phyloP scores from a whole-genome alignment of 495 filamentous ascomycete species.

The Platismatia glauca region DNA sequence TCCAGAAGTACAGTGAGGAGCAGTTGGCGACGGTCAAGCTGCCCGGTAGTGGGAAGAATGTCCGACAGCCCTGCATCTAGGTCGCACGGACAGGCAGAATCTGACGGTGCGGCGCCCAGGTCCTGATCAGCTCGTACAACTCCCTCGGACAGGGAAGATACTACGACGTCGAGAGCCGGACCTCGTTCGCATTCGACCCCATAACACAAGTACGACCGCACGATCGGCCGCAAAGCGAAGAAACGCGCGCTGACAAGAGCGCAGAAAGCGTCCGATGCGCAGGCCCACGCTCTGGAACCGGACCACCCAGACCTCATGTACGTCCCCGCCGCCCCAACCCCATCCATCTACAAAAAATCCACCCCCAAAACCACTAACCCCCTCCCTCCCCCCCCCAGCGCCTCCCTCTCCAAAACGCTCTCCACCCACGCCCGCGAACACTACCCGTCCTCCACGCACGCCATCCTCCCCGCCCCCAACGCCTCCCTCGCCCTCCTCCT shows the following conservation, averaged over 20 bases:
- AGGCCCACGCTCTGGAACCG: slow-evolving; percentile 75
- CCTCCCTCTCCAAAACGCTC: slow-evolving; percentile 72
- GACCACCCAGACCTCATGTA: slow-evolving; percentile 73
- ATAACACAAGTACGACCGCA: slow-evolving; percentile 55
- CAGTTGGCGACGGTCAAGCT: slow-evolving; percentile 84
- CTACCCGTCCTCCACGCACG: slow-evolving; percentile 71
- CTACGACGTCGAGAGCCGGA: slow-evolving; percentile 78
- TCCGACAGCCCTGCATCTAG: slow-evolving; percentile 23
- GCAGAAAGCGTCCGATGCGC: slow-evolving; percentile 73
- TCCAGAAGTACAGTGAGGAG: slow-evolving; percentile 92
- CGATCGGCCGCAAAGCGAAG: too few relatives aligned
- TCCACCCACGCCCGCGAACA: slow-evolving; percentile 77
- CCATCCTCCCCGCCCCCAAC: slow-evolving; percentile 58
- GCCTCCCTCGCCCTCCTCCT: slow-evolving; percentile 68
- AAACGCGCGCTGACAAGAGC: background rate
- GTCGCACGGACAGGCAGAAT: slow-evolving; percentile 9
- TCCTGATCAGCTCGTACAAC: slow-evolving; percentile 82
- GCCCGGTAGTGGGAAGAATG: slow-evolving; percentile 70
- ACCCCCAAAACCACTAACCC: background rate
- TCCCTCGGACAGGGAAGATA: slow-evolving; percentile 69
- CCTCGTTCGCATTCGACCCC: slow-evolving; percentile 83
- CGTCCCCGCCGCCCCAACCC: slow-evolving; percentile 20
- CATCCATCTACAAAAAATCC: background rate
- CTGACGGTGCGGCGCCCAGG: slow-evolving; percentile 37
- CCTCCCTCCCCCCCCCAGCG: slow-evolving; percentile 35